Base-by-base conservation (phyloP, 805 yeast species). In the Starmerella bombi region DNA sequence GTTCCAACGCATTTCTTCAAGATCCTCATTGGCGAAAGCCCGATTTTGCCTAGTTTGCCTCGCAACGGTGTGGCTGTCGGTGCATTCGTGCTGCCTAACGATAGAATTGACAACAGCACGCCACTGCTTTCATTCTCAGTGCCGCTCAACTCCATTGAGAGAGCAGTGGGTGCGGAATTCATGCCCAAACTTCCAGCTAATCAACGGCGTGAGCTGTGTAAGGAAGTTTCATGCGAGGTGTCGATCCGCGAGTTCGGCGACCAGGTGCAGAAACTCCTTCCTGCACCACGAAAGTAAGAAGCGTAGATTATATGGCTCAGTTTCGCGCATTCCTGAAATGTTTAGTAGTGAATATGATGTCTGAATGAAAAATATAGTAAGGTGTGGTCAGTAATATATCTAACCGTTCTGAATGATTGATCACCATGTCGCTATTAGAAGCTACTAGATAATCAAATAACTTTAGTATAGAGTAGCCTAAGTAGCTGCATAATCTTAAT, bases 1-100 rank as follows among this genome's bases (percentile, higher is more conserved):
- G 98, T 91, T 9, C 98, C 98, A 20, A 91, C 98, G 0, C 98
- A 91, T 59, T 91, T 91, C 56, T 91, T 77, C 71, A 91, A 91
- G 63, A 63, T 91, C 44, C 65, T 91, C 41, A 82, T 91, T 35
- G 96, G 91, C 7, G 97, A 91, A 59, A 60, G 64, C 15, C 69
- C 74, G 3, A 40, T 50, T 10, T 36, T 38, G 36, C 54, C 56
- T 12, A 41, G 50, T 15, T 36, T 50, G 23, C 53, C 53, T 21
- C 53, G 60, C 3, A 64, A 64, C 7, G 66, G 65, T 12, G 63
- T 83, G 10, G 74, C 88, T 3, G 83, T 84, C 7, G 97, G 80
- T 1, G 95, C 97, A 0, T 91, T 91, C 64, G 95, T 91, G 12
- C 59, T 91, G 50, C 98, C 98, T 21, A 91, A 91, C 57, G 84